Conservation (phyloP, 768 basidiomycete species). For the Naganishia vaughanmartiniae region DNA sequence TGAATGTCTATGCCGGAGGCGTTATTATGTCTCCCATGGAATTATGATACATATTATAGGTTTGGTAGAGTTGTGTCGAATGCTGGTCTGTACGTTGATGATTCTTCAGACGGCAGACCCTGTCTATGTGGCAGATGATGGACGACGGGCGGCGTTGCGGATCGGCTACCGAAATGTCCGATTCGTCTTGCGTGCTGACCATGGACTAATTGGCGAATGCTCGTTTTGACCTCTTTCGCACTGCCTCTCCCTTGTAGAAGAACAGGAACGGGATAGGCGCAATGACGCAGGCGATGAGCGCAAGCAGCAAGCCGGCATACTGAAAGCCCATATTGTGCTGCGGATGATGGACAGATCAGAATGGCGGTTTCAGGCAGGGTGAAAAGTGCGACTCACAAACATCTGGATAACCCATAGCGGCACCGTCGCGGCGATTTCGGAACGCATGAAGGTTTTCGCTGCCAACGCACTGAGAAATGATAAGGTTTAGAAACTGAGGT, state of each 20-base stretch:
- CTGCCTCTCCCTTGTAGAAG: slow-evolving; percentile 39
- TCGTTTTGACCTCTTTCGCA: slow-evolving; percentile 35
- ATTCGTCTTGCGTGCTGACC: not conserved
- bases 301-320: slow-evolving; percentile 38
- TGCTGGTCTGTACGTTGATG: too few relatives aligned
- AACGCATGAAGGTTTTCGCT: slow-evolving; percentile 64
- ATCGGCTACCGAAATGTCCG: too few relatives aligned
- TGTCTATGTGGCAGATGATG: too few relatives aligned
- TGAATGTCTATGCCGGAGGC: too few relatives aligned
- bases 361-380: not conserved
- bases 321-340: slow-evolving; percentile 40
- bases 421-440: slow-evolving; percentile 69
- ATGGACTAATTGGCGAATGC: slow-evolving; percentile 18
- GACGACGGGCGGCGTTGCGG: too few relatives aligned
- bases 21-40: too few relatives aligned
- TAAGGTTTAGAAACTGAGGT: not conserved
- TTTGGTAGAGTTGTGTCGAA: too few relatives aligned
- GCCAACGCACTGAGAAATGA: slow-evolving; percentile 59
- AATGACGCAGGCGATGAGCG: slow-evolving; percentile 39
- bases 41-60: too few relatives aligned
- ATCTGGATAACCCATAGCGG: slow-evolving; percentile 74
- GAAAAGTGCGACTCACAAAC: slow-evolving; percentile 39
- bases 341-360: not conserved
- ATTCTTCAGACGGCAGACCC: too few relatives aligned
- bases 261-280: slow-evolving; percentile 40